Conservation (phyloP, 345 rosid species). For the Physaria fendleri region DNA sequence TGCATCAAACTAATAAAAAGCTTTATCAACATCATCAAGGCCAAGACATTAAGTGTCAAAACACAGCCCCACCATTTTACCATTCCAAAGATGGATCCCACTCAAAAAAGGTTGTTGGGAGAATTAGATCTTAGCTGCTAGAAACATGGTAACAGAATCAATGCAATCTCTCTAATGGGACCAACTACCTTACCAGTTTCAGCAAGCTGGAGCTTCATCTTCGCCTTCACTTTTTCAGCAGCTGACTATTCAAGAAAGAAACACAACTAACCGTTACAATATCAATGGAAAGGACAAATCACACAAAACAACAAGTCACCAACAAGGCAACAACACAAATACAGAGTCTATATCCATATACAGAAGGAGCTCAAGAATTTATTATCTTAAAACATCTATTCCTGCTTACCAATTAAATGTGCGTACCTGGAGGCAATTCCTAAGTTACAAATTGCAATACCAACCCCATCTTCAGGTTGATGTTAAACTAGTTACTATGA, state of each 20-base stretch:
- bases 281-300: no score
- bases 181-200: no score
- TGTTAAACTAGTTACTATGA: not conserved
- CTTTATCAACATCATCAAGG: not conserved
- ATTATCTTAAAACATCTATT: not conserved
- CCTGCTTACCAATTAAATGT: not conserved
- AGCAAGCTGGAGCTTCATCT: conserved; percentile 39
- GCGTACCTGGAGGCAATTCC: not conserved
- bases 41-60: conserved; percentile 4
- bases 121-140: no score
- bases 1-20: conserved; percentile 1
- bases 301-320: not conserved
- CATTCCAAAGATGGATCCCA: not conserved
- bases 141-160: no score
- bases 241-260: no score
- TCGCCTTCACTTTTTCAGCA: no score
- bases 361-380: not conserved
- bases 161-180: not conserved
- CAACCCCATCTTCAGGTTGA: not conserved
- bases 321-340: no score
- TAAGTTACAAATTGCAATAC: not conserved
- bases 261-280: no score
- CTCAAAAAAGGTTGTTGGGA: no score
- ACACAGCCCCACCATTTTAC: not conserved
- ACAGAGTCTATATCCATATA: no score